Conservation (phyloP, 768 basidiomycete species). For the Hysterangium stoloniferum region DNA sequence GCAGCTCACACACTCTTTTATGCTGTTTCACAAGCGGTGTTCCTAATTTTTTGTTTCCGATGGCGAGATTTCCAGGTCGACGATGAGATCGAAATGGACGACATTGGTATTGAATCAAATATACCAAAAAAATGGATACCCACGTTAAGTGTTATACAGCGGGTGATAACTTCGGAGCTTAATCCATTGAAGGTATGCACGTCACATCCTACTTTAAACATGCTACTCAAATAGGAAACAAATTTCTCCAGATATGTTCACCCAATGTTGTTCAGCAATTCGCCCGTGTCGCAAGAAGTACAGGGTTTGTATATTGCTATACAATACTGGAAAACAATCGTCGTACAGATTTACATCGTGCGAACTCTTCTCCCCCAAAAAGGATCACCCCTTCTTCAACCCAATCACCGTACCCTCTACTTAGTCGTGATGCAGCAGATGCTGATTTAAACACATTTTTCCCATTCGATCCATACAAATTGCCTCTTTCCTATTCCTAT, state of each 20-base stretch:
- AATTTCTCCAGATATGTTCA: slow-evolving; percentile 66
- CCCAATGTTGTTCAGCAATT: slow-evolving; percentile 88
- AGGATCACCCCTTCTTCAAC: slow-evolving; percentile 4
- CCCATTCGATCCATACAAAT: slow-evolving; percentile 95
- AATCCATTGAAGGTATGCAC: slow-evolving; percentile 80
- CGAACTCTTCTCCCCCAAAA: slow-evolving; percentile 18
- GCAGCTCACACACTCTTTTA: slow-evolving; percentile 74
- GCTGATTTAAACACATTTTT: slow-evolving; percentile 89
- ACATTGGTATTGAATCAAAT: slow-evolving; percentile 18
- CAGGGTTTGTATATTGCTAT: slow-evolving; percentile 90
- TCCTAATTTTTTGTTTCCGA: slow-evolving; percentile 96
- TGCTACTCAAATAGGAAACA: slow-evolving; percentile 2
- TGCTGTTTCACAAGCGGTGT: slow-evolving; percentile 84
- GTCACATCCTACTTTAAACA: not conserved
- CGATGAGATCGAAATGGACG: slow-evolving; percentile 35
- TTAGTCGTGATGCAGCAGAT: slow-evolving; percentile 25
- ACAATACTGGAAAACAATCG: slow-evolving; percentile 86
- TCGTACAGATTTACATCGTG: slow-evolving; percentile 42
- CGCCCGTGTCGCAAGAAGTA: slow-evolving; percentile 84
- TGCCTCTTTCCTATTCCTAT: slow-evolving; percentile 68
- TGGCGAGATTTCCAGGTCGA: slow-evolving; percentile 75
- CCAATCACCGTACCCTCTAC: not conserved
- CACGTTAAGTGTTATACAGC: slow-evolving; percentile 69
- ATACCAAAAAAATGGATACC: slow-evolving; percentile 72
- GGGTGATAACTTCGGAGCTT: slow-evolving; percentile 70